These are phyloP conservation scores for Geotrichum cucujoidarum DNA, from an alignment of 1,139 yeast species.

Conservation along the genomic window DNA sequence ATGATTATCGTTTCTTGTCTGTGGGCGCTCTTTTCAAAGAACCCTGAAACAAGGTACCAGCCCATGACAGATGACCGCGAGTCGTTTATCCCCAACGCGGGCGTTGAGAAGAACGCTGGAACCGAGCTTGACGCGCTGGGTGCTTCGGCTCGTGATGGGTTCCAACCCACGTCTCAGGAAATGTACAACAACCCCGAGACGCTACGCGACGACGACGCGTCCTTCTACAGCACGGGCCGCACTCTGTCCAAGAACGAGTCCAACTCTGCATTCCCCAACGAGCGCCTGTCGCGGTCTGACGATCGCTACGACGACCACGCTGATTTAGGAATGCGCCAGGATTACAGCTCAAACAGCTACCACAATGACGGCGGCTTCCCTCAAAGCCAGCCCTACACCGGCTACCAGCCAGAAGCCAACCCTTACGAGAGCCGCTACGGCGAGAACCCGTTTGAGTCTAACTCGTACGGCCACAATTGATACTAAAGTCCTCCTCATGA, in stretches of 20 bases:
- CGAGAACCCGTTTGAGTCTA: too few species aligned
- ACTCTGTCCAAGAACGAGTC: neutral
- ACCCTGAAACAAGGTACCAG: slow-evolving; percentile 93
- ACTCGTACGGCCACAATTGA: too few species aligned
- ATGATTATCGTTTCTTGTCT: slow-evolving; percentile 85
- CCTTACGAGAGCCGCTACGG: neutral
- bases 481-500: too few species aligned
- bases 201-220: slow-evolving; percentile 7
- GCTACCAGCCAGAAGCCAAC: neutral
- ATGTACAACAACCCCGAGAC: slow-evolving; percentile 5
- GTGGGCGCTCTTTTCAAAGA: slow-evolving; percentile 76
- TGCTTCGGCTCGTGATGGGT: slow-evolving; percentile 69
- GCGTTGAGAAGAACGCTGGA: slow-evolving; percentile 40
- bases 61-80: slow-evolving; percentile 97
- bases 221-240: neutral
- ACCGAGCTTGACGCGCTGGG: slow-evolving; percentile 85
- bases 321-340: slow-evolving; percentile 1
- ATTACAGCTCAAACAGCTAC: neutral
- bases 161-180: slow-evolving; percentile 10
- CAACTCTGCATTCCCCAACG: neutral
- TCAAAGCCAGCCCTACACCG: slow-evolving; percentile 1
- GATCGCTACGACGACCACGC: neutral
- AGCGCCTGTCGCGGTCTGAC: slow-evolving; percentile 1
- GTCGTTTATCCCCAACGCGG: slow-evolving; percentile 61
- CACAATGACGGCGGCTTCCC: neutral